These are phyloP conservation scores for Lactarius akahatsu DNA, from an alignment of 768 basidiomycete genomes.

Conservation along the genomic window DNA sequence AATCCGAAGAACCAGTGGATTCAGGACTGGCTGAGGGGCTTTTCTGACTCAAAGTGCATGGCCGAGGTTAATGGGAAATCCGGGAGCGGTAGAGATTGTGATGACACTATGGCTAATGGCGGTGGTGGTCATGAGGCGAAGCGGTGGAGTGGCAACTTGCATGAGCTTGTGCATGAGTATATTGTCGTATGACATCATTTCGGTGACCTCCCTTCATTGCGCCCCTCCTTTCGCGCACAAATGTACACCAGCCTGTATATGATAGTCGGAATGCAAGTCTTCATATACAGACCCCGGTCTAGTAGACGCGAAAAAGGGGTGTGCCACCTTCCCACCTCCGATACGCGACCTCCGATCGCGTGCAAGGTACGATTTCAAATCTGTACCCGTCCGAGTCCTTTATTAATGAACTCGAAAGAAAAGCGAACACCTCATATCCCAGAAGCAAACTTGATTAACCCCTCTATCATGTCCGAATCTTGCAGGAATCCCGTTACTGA, in stretches of 20 bases:
- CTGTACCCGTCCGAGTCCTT: not conserved
- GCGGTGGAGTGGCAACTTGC: not conserved
- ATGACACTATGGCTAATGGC: not conserved
- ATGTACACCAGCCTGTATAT: too few relatives aligned
- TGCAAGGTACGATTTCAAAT: too few relatives aligned
- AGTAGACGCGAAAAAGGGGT: too few relatives aligned
- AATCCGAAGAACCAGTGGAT: not conserved
- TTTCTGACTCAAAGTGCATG: too few relatives aligned
- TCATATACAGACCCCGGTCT: too few relatives aligned
- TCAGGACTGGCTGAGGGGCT: not conserved
- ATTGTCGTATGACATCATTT: too few relatives aligned
- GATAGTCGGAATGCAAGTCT: too few relatives aligned
- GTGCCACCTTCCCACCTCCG: too few relatives aligned
- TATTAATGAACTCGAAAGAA: not conserved
- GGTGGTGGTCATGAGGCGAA: not conserved
- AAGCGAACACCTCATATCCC: not conserved
- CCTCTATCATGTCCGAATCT: constrained; percentile 26
- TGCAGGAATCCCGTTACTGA: constrained; percentile 67
- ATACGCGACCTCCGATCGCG: too few relatives aligned
- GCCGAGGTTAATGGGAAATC: not conserved
- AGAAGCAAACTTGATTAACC: not conserved
- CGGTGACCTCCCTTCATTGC: too few relatives aligned
- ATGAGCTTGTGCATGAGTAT: too few relatives aligned
- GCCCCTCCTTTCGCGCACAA: too few relatives aligned
- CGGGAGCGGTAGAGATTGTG: not conserved